A percentile compares a stretch with the other conserved stretches of the same genome.
Conservation (phyloP, 176 grass and related monocot genomes). For the Raddia distichophylla region DNA sequence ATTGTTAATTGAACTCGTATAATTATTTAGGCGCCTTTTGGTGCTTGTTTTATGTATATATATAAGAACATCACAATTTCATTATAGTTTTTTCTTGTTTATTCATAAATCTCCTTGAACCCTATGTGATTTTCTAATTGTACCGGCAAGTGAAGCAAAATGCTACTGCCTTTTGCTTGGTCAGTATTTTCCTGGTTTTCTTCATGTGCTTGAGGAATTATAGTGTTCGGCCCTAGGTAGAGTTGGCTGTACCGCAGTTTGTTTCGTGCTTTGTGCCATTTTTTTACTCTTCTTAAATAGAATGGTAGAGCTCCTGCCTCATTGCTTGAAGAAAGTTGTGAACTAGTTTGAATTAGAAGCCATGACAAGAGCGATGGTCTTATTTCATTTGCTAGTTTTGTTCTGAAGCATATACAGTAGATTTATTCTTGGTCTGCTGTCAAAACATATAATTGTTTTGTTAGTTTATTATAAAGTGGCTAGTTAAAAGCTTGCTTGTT, state of each 20-base stretch:
- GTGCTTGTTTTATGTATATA: background rate
- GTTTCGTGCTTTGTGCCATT: no score
- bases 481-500: conserved; percentile 6
- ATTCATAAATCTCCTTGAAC: background rate
- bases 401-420: background rate
- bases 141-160: background rate
- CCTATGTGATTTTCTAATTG: background rate
- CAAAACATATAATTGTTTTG: background rate
- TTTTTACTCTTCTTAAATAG: no score
- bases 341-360: no score
- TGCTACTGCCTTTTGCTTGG: background rate
- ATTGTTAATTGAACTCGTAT: background rate
- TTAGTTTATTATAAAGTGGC: background rate
- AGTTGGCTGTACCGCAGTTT: no score
- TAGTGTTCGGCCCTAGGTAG: no score
- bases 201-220: background rate
- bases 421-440: background rate
- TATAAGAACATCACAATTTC: conserved; percentile 2
- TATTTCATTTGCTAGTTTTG: background rate
- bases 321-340: no score
- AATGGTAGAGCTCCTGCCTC: no score
- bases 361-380: background rate
- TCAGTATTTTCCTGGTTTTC: background rate
- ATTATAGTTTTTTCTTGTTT: background rate
- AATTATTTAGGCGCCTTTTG: background rate